A percentile compares a stretch with the other conserved stretches of the same genome.
phyloP scores from a whole-genome alignment of 805 yeast genomes.

The Scheffersomyces coipomensis region DNA sequence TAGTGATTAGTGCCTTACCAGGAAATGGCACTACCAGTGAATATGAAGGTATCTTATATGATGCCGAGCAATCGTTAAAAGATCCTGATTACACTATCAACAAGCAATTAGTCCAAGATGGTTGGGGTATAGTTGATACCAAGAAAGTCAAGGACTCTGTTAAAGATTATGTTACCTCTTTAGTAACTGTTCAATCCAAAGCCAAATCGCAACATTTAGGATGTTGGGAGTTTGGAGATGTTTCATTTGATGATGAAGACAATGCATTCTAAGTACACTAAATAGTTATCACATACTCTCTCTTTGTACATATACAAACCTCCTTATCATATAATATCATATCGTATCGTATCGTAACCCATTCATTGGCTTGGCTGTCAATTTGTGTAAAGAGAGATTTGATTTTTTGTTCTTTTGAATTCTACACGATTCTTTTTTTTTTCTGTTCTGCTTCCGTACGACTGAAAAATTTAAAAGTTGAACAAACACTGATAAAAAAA shows the following conservation, averaged over 20 bases:
- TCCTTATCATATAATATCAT: too few relatives aligned
- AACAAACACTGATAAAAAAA: background rate
- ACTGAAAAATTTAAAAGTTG: too few relatives aligned
- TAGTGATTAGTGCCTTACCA: slow-evolving; percentile 54
- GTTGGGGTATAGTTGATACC: slow-evolving; percentile 57
- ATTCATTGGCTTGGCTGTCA: too few relatives aligned
- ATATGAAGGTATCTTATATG: slow-evolving; percentile 53
- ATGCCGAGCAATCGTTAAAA: slow-evolving; percentile 50
- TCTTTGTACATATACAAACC: too few relatives aligned
- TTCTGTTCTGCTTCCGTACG: too few relatives aligned
- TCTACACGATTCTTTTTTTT: background rate
- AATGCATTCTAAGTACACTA: slow-evolving; percentile 1
- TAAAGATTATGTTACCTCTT: slow-evolving; percentile 33
- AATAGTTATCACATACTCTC: background rate
- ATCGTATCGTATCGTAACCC: too few relatives aligned
- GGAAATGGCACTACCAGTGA: slow-evolving; percentile 41
- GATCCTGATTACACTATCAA: slow-evolving; percentile 61
- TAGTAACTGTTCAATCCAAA: slow-evolving; percentile 41
- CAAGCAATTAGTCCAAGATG: slow-evolving; percentile 54
- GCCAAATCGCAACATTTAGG: slow-evolving; percentile 57
- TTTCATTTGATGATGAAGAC: slow-evolving; percentile 55
- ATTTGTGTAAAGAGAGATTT: too few relatives aligned
- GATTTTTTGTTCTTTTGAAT: too few relatives aligned
- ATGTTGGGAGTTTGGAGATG: slow-evolving; percentile 77
- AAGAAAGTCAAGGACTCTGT: slow-evolving; percentile 19